Conservation (phyloP, 73 alveolate species). For the Paramecium octaurelia region DNA sequence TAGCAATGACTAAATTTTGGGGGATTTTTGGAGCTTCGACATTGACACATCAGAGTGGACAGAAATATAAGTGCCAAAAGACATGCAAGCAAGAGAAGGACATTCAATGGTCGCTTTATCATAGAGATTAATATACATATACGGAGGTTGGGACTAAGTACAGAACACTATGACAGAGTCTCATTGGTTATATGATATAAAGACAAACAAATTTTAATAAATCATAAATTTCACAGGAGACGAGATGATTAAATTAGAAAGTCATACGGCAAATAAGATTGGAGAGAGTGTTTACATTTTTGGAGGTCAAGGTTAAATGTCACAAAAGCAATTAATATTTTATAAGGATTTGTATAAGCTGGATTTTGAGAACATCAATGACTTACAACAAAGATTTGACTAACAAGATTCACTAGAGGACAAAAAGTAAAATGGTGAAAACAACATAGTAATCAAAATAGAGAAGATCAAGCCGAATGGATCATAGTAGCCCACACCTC, state of each 20-base stretch:
- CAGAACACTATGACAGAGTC: conserved; percentile 6
- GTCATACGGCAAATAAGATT: conserved; percentile 43
- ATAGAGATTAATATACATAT: conserved; percentile 24
- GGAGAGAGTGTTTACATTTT: conserved; percentile 38
- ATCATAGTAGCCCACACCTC: background rate
- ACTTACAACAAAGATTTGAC: background rate
- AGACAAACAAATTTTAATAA: background rate
- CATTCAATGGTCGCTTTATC: conserved; percentile 42
- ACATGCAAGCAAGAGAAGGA: conserved; percentile 53
- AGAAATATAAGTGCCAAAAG: background rate
- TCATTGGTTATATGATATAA: conserved; percentile 5
- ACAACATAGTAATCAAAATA: background rate
- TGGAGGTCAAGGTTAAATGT: conserved; percentile 47
- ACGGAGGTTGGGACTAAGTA: conserved; percentile 57
- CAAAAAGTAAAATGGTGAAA: background rate
- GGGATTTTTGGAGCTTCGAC: conserved; percentile 60
- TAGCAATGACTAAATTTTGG: background rate
- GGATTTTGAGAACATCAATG: conserved; percentile 31
- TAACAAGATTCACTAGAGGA: background rate
- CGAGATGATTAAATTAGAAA: conserved; percentile 11
- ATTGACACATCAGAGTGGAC: conserved; percentile 49
- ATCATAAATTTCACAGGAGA: background rate
- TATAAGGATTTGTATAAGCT: conserved; percentile 49
- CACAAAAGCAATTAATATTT: background rate
- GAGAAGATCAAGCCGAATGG: conserved; percentile 56